Evolutionary conservation across 805 yeast genomes (phyloP).

Genomic region (Nakazawaea pomicola): DNA sequence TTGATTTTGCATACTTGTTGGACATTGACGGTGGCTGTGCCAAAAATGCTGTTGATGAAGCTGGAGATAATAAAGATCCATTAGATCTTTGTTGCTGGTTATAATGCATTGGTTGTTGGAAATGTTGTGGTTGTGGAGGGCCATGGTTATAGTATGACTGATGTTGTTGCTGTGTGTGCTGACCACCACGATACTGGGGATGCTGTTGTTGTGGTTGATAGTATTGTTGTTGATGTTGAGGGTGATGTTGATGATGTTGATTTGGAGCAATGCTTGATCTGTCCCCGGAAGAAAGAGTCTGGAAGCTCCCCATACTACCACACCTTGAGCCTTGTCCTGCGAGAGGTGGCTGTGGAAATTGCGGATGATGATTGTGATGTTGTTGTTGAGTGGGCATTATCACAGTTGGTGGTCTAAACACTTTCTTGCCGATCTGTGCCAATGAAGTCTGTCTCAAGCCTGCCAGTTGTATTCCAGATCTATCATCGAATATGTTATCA

Average conservation of each 20-base stretch:
- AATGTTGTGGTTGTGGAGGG: background rate
- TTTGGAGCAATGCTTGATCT: background rate
- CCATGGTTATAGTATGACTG: no score
- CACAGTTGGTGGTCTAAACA: conserved; percentile 13
- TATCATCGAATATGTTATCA: conserved; percentile 8
- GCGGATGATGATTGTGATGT: background rate
- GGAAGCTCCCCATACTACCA: conserved; percentile 7
- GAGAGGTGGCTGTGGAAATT: background rate
- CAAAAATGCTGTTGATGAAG: conserved; percentile 1
- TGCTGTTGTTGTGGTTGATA: conserved; percentile 5
- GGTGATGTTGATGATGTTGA: conserved; percentile 6
- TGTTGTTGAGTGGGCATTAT: background rate
- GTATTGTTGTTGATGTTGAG: conserved; percentile 2
- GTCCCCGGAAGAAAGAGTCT: conserved; percentile 5
- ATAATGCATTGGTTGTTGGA: conserved; percentile 10
- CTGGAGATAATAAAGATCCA: conserved; percentile 2
- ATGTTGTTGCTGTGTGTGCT: conserved; percentile 1
- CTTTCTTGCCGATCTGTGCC: conserved; percentile 9
- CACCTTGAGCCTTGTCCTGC: conserved; percentile 1
- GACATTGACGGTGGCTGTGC: conserved; percentile 3
- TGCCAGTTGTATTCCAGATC: conserved; percentile 9
- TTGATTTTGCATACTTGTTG: no score
- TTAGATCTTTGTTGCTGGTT: conserved; percentile 4
- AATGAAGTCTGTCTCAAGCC: conserved; percentile 12
- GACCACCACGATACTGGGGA: background rate